Base-by-base conservation (phyloP, 805 yeast species). In the Ogataea paradorogensis region DNA sequence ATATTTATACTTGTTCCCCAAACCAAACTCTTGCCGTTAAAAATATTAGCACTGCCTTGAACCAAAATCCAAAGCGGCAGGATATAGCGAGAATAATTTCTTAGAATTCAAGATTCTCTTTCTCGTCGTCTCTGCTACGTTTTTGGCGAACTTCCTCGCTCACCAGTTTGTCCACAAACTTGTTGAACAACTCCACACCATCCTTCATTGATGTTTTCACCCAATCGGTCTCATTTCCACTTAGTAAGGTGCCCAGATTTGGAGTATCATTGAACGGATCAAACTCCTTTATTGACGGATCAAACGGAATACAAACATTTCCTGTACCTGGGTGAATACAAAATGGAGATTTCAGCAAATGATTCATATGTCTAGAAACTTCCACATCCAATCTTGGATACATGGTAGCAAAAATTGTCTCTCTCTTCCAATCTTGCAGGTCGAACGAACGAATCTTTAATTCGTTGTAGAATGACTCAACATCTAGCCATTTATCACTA, bases 301-400 rank as follows among this genome's bases (percentile, higher is more conserved):
- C 79, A 47, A 78, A 83, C 0, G 98, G 96, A 7, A 93, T 96
- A 76, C 98, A 93, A 3, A 93, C 85, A 53, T 86, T 84, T 7
- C 96, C 96, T 0, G 99, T 93, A 2, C 88, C 82, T 2, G 99
- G 99, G 61, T 93, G 99, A 30, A 93, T 81, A 67, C 98, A 91
- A 61, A 93, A 93, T 13, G 99, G 99, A 1, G 97, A 85, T 59
- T 93, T 93, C 53, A 93, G 74, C 64, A 93, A 80, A 69, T 93
- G 99, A 65, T 82, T 87, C 55, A 90, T 71, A 59, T 85, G 93
- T 50, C 82, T 76, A 7, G 98, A 84, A 25, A 93, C 99, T 62
- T 90, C 95, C 34, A 85, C 80, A 75, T 93, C 99, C 46, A 93
- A 71, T 54, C 96, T 75, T 30, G 99, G 99, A 62, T 91, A 91